These are phyloP conservation scores for Entrophospora sp. DNA, from an alignment of 192 early-diverging fungal genomes.

Conservation along the genomic window DNA sequence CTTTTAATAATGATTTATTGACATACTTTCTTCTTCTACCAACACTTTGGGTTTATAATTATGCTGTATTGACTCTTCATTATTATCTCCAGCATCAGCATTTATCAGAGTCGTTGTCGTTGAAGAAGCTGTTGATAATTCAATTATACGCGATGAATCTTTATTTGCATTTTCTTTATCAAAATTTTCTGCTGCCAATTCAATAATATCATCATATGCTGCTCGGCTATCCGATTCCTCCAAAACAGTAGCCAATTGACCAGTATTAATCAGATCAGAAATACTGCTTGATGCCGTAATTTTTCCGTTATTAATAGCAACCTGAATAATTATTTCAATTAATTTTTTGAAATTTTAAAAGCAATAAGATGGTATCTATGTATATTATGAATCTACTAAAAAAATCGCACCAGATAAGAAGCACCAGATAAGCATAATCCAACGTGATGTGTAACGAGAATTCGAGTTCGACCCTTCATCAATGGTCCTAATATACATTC, in stretches of 20 bases:
- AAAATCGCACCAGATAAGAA: not conserved
- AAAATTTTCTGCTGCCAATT: not conserved
- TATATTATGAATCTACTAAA: too few relatives aligned
- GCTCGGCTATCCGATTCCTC: conserved; percentile 21
- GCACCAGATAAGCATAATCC: conserved; percentile 23
- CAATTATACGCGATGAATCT: not conserved
- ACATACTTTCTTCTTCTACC: conserved; percentile 30
- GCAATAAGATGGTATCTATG: too few relatives aligned
- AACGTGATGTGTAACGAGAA: conserved; percentile 89
- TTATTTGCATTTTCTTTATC: not conserved
- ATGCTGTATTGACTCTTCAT: conserved; percentile 10
- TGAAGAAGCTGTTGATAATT: not conserved
- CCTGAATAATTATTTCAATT: not conserved
- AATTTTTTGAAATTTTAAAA: not conserved
- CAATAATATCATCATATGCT: not conserved
- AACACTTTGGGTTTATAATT: conserved; percentile 50
- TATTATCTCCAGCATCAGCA: conserved; percentile 27
- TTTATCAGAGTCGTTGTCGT: conserved; percentile 35
- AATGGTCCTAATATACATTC: conserved; percentile 65
- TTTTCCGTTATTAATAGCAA: not conserved
- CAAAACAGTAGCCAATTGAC: conserved; percentile 21
- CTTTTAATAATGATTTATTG: not conserved
- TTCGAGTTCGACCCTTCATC: conserved; percentile 66
- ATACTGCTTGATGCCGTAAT: not conserved
- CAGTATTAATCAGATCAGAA: conserved; percentile 19